Evolutionary conservation across 2,329 filamentous ascomycete species (phyloP).

Genomic region (Albifimbria verrucaria): DNA sequence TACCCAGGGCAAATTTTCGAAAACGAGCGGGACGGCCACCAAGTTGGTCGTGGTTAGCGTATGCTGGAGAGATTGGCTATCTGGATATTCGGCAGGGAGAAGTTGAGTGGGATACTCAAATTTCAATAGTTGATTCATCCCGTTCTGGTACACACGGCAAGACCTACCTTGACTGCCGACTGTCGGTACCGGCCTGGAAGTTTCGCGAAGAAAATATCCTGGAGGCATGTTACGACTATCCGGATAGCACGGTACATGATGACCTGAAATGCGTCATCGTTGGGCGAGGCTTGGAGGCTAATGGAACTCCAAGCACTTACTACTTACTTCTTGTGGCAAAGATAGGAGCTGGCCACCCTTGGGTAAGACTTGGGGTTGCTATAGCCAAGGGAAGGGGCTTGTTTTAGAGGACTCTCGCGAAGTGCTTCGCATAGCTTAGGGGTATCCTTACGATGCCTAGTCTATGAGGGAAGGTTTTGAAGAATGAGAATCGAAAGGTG

Average conservation of each 20-base stretch:
- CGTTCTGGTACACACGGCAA: neutral
- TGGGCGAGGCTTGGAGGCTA: neutral
- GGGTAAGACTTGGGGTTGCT: neutral
- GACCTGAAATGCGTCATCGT: neutral
- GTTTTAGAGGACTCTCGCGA: neutral
- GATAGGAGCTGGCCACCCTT: neutral
- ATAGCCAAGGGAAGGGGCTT: neutral
- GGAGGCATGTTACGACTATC: neutral
- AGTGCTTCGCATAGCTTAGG: neutral
- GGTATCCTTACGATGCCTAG: too few relatives aligned
- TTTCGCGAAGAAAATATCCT: neutral
- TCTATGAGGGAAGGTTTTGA: too few relatives aligned
- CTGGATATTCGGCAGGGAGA: neutral
- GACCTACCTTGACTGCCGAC: neutral
- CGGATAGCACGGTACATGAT: neutral
- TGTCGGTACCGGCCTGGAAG: neutral
- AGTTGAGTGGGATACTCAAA: neutral
- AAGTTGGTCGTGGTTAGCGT: neutral
- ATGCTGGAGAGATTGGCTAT: neutral
- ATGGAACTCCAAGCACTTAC: neutral
- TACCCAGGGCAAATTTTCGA: neutral
- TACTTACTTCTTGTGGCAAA: neutral
- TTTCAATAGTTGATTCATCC: neutral
- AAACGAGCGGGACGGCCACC: neutral
- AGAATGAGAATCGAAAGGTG: too few relatives aligned